A percentile compares a stretch with the other conserved stretches of the same genome.
These are phyloP conservation scores for Cynanchum wilfordii DNA, from an alignment of 257 asterid species.

Conservation along the genomic window DNA sequence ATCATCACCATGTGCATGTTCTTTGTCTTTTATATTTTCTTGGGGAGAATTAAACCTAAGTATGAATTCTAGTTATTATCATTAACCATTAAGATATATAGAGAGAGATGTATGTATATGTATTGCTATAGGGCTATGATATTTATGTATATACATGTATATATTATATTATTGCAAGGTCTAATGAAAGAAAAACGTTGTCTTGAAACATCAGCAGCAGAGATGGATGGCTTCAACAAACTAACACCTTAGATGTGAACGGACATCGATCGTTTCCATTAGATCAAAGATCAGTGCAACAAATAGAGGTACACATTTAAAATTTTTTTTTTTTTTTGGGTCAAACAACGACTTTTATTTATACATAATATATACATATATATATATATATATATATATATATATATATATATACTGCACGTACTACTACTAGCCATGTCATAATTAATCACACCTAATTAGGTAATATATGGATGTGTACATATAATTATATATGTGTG, in stretches of 20 bases:
- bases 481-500: neutral
- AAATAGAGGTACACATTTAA: constrained; percentile 34
- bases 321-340: no score
- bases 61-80: neutral
- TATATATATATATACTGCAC: neutral
- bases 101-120: no score
- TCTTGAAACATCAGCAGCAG: constrained; percentile 42
- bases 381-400: no score
- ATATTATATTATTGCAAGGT: neutral
- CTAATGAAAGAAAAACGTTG: neutral
- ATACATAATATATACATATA: no score
- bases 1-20: neutral
- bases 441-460: neutral
- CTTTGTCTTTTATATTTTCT: neutral
- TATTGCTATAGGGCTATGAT: no score
- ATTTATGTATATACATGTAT: neutral
- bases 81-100: neutral
- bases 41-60: neutral
- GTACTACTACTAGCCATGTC: no score
- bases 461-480: neutral
- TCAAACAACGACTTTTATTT: neutral
- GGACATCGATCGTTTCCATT: constrained; percentile 50
- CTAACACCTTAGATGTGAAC: constrained; percentile 41
- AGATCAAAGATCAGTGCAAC: constrained; percentile 39
- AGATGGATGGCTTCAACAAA: constrained; percentile 71